phyloP scores from a whole-genome alignment of 148 eudicot species.

The Rhododendron simsii region DNA sequence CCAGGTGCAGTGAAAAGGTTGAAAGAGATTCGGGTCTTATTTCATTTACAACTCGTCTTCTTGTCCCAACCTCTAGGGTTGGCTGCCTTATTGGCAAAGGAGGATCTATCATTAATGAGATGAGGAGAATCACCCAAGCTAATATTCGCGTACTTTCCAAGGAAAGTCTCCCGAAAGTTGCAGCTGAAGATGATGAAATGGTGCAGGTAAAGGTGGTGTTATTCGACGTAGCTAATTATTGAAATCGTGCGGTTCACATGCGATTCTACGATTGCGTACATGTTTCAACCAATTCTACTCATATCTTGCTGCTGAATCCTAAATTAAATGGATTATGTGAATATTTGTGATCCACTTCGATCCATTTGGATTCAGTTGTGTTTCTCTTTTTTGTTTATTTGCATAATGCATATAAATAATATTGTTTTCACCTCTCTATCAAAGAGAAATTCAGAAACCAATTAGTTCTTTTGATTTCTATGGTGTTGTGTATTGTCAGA shows the following conservation, averaged over 20 bases:
- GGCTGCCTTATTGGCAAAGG: conserved; percentile 98
- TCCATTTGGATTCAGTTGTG: not conserved
- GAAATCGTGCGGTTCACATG: not conserved
- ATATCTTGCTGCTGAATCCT: not conserved
- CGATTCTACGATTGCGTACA: not conserved
- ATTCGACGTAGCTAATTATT: not conserved
- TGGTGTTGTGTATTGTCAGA: not conserved
- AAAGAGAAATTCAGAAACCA: not conserved
- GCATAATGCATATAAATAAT: not conserved
- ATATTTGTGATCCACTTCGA: not conserved
- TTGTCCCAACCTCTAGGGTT: conserved; percentile 77
- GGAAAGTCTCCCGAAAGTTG: conserved; percentile 87
- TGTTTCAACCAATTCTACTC: not conserved
- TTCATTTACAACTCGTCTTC: conserved; percentile 74
- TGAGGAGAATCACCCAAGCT: conserved; percentile 85
- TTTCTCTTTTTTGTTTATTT: not conserved
- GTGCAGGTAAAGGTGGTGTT: conserved; percentile 65
- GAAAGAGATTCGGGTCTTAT: conserved; percentile 95
- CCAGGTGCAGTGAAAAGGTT: conserved; percentile 93
- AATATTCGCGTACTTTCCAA: conserved; percentile 89
- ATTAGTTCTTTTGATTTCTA: not conserved
- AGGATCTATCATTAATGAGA: conserved; percentile 84
- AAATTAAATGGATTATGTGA: not conserved
- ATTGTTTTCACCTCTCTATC: not conserved
- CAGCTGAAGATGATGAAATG: conserved; percentile 89